A percentile compares a stretch with the other conserved stretches of the same genome.
These are phyloP conservation scores for Cucurbita moschata DNA, from an alignment of 306 rosid genomes.

Conservation along the genomic window DNA sequence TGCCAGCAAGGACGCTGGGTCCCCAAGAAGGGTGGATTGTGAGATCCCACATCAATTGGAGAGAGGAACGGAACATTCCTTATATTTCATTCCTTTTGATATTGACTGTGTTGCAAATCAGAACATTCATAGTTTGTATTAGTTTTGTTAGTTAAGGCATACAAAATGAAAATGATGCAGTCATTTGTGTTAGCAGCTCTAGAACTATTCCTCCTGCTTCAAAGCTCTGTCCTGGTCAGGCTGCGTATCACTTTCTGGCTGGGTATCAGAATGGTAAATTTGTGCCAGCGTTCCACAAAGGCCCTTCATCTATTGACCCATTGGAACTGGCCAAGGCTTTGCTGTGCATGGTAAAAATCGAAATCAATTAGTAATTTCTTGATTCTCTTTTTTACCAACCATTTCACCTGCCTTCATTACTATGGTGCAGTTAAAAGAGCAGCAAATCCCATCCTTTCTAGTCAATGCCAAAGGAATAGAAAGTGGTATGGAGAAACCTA, in stretches of 20 bases:
- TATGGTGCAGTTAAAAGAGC: constrained; percentile 27
- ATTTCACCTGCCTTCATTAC: background rate
- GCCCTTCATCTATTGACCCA: constrained; percentile 17
- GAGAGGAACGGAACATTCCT: no score
- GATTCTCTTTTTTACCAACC: background rate
- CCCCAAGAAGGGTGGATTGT: no score
- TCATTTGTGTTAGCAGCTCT: constrained; percentile 18
- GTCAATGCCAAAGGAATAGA: constrained; percentile 20
- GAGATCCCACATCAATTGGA: no score
- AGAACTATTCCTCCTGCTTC: constrained; percentile 24
- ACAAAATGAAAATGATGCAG: background rate
- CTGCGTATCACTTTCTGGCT: constrained; percentile 36
- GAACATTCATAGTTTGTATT: background rate
- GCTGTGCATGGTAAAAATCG: constrained; percentile 18
- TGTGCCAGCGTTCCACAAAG: constrained; percentile 22
- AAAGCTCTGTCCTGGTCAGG: constrained; percentile 36
- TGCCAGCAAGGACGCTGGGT: no score
- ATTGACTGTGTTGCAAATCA: background rate
- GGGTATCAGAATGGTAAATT: constrained; percentile 40
- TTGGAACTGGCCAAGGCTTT: constrained; percentile 26
- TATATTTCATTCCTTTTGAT: background rate
- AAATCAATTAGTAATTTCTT: background rate
- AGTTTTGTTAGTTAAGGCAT: background rate
- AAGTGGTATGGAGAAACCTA: constrained; percentile 15
- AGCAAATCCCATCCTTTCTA: constrained; percentile 23